A percentile compares a stretch with the other conserved stretches of the same genome.
Evolutionary conservation across 208 protist genomes (phyloP).

Genomic region (Wallacemonas sp.): DNA sequence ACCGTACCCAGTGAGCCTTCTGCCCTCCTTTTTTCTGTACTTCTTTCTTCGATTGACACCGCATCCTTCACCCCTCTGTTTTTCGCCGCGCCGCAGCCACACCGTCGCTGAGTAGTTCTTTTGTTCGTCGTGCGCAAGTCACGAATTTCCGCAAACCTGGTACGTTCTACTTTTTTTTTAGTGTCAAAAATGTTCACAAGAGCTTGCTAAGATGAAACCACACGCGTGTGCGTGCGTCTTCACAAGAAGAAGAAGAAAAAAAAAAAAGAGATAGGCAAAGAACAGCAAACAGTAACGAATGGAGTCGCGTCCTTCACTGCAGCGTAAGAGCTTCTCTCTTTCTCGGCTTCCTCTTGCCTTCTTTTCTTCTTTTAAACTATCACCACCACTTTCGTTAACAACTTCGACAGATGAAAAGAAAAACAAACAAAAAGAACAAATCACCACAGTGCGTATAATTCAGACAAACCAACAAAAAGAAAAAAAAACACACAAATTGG

Average conservation of each 20-base stretch:
- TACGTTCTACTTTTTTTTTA: slow-evolving; percentile 8
- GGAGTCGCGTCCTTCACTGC: not conserved
- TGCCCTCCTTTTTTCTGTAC: too few relatives aligned
- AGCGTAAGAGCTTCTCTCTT: too few relatives aligned
- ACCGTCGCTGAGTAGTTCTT: too few relatives aligned
- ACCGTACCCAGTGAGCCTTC: too few relatives aligned
- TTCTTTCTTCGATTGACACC: too few relatives aligned
- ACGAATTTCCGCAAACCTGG: too few relatives aligned
- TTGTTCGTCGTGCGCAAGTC: too few relatives aligned
- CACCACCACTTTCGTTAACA: not conserved
- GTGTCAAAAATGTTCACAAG: not conserved
- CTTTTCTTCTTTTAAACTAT: not conserved
- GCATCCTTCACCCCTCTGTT: too few relatives aligned
- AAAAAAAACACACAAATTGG: slow-evolving; percentile 9
- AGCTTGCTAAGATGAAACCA: not conserved
- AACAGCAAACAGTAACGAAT: slow-evolving; percentile 19
- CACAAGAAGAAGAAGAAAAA: slow-evolving; percentile 13
- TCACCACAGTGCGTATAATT: too few relatives aligned
- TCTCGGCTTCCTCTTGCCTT: not conserved
- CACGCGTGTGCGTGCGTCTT: not conserved
- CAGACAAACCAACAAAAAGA: slow-evolving; percentile 17
- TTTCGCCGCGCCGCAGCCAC: too few relatives aligned
- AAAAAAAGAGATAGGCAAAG: slow-evolving; percentile 4
- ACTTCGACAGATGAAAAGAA: slow-evolving; percentile 7
- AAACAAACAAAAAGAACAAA: slow-evolving; percentile 20